Evolutionary conservation across 106 monocot genomes (phyloP).

Genomic region (Xerophyta viscosa): DNA sequence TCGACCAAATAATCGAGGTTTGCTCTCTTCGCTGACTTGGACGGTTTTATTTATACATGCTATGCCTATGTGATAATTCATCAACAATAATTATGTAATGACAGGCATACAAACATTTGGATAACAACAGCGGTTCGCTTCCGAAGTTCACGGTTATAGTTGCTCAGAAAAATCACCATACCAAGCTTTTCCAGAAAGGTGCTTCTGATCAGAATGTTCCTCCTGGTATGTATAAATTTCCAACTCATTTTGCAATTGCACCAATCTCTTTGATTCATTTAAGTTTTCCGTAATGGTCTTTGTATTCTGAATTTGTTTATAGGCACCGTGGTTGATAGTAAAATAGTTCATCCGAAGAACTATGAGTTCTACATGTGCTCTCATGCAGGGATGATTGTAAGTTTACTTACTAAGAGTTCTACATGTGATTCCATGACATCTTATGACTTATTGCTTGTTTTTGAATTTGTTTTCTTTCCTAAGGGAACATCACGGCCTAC

Average conservation of each 20-base stretch:
- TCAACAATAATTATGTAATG: background rate
- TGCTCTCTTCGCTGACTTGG: too few species aligned
- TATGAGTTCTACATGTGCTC: conserved; percentile 85
- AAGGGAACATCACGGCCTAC: conserved; percentile 75
- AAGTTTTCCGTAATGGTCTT: too few species aligned
- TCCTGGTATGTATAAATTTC: conserved; percentile 27
- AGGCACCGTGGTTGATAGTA: conserved; percentile 70
- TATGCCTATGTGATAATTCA: background rate
- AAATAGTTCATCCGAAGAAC: conserved; percentile 62
- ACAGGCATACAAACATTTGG: conserved; percentile 56
- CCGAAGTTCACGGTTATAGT: conserved; percentile 67
- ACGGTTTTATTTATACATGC: too few species aligned
- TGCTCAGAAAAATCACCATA: conserved; percentile 76
- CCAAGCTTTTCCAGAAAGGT: conserved; percentile 51
- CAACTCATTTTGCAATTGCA: too few species aligned
- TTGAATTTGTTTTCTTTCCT: too few species aligned
- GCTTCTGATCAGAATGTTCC: conserved; percentile 67
- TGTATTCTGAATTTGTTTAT: too few species aligned
- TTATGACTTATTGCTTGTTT: background rate
- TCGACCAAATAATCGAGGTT: conserved; percentile 61
- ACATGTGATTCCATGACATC: too few species aligned
- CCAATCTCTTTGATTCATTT: too few species aligned
- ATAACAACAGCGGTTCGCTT: conserved; percentile 24
- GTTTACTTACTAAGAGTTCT: background rate
- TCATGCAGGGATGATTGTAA: conserved; percentile 74